Evolutionary conservation across 768 basidiomycete species (phyloP).

Genomic region (Phylloporus arenicola): DNA sequence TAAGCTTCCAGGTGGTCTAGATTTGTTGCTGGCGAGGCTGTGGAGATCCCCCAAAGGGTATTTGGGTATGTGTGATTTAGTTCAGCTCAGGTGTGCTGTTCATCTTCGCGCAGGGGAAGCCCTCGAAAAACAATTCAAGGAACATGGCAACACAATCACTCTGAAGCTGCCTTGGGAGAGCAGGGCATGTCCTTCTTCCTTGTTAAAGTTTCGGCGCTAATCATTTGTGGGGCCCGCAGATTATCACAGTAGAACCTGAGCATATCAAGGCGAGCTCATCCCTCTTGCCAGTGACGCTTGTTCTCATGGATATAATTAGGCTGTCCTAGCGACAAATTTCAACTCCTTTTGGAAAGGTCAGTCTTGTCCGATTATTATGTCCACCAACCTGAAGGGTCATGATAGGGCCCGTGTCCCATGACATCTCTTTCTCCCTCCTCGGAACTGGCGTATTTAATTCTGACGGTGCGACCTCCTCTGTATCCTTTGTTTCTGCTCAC

Average conservation of each 20-base stretch:
- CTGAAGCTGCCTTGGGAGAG: conserved; percentile 35
- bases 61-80: conserved; percentile 20
- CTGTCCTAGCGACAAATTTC: not conserved
- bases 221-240: conserved; percentile 20
- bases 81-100: not conserved
- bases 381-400: not conserved
- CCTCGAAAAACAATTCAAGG: conserved; percentile 18
- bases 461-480: conserved; percentile 34
- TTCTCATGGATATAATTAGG: not conserved
- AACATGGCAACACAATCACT: conserved; percentile 30
- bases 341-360: not conserved
- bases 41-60: conserved; percentile 23
- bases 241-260: conserved; percentile 31
- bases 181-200: conserved; percentile 25
- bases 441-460: conserved; percentile 59
- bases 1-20: conserved; percentile 35
- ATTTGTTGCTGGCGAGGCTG: conserved; percentile 24
- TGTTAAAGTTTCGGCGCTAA: not conserved
- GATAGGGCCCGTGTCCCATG: conserved; percentile 4
- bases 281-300: not conserved
- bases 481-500: not conserved
- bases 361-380: not conserved
- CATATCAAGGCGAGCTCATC: not conserved
- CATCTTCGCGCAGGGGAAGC: conserved; percentile 23
- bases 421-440: conserved; percentile 31